Evolutionary conservation across 139 green algal genomes (phyloP).

Genomic region (Asterochloris sp.): DNA sequence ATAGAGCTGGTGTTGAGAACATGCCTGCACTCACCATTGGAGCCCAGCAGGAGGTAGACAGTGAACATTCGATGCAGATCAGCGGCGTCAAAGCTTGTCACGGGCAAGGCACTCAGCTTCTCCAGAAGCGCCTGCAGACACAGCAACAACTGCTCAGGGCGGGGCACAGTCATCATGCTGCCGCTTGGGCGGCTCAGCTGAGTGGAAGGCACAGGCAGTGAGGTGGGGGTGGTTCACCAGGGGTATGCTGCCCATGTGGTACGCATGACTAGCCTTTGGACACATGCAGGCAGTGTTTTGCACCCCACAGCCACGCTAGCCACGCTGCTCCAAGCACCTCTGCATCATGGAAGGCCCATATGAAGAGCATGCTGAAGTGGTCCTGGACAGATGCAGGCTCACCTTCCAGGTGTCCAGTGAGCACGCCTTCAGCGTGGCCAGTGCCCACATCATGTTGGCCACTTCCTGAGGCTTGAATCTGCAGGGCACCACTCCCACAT

Average conservation of each 20-base stretch:
- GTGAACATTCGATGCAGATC: slow-evolving; percentile 40
- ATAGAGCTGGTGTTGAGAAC: too few relatives aligned
- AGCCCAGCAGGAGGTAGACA: slow-evolving; percentile 30
- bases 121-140: slow-evolving; percentile 9
- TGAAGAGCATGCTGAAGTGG: background rate
- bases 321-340: too few relatives aligned
- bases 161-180: too few relatives aligned
- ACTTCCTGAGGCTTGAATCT: slow-evolving; percentile 32
- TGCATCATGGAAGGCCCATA: too few relatives aligned
- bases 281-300: too few relatives aligned
- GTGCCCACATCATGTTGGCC: slow-evolving; percentile 42
- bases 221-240: too few relatives aligned
- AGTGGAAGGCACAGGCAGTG: too few relatives aligned
- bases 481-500: background rate
- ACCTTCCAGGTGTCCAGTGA: slow-evolving; percentile 18
- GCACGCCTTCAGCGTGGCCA: slow-evolving; percentile 32
- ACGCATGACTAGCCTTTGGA: too few relatives aligned
- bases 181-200: too few relatives aligned
- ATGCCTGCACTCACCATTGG: background rate
- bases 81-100: slow-evolving; percentile 27
- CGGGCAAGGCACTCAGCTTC: slow-evolving; percentile 17
- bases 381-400: background rate
- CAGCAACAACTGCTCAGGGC: background rate
- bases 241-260: too few relatives aligned
- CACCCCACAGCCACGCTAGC: too few relatives aligned